These are phyloP conservation scores for Phaffomyces thermotolerans DNA, from an alignment of 805 yeast genomes.

Conservation along the genomic window DNA sequence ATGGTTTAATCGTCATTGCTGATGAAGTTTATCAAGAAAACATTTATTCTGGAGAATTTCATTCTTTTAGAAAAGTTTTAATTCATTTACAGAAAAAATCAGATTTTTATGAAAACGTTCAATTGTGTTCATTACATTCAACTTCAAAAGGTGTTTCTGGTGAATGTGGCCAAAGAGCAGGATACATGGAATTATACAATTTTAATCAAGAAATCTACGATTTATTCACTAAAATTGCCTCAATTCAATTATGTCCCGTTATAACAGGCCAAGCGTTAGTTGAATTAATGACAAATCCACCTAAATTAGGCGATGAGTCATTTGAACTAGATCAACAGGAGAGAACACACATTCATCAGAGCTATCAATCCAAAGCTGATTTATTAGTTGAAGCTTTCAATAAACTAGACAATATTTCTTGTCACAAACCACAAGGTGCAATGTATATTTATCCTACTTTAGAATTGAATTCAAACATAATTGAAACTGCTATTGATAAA, in stretches of 20 bases:
- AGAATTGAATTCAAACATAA: constrained; percentile 55
- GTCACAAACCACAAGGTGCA: constrained; percentile 93
- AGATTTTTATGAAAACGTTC: constrained; percentile 60
- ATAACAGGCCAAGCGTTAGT: constrained; percentile 92
- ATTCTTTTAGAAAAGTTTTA: constrained; percentile 77
- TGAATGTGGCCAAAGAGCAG: constrained; percentile 99
- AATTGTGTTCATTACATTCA: constrained; percentile 91
- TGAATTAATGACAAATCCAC: constrained; percentile 92
- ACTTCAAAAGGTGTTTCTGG: constrained; percentile 97
- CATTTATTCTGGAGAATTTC: constrained; percentile 72
- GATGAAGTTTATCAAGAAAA: constrained; percentile 98
- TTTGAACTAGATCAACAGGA: constrained; percentile 61
- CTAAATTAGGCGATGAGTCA: constrained; percentile 68
- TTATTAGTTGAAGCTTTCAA: constrained; percentile 63
- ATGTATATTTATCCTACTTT: constrained; percentile 92
- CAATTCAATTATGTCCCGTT: constrained; percentile 88
- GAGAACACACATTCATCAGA: constrained; percentile 49
- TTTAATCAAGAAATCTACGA: constrained; percentile 63
- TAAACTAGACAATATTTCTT: constrained; percentile 71
- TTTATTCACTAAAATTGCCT: constrained; percentile 75
- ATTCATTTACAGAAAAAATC: constrained; percentile 52
- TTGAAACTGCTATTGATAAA: constrained; percentile 48
- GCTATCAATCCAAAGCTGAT: constrained; percentile 57
- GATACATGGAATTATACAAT: constrained; percentile 91
- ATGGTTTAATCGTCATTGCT: constrained; percentile 83